Base-by-base conservation (phyloP, 1,284 basidiomycete genomes). In the Cutaneotrichosporon curvatum region DNA sequence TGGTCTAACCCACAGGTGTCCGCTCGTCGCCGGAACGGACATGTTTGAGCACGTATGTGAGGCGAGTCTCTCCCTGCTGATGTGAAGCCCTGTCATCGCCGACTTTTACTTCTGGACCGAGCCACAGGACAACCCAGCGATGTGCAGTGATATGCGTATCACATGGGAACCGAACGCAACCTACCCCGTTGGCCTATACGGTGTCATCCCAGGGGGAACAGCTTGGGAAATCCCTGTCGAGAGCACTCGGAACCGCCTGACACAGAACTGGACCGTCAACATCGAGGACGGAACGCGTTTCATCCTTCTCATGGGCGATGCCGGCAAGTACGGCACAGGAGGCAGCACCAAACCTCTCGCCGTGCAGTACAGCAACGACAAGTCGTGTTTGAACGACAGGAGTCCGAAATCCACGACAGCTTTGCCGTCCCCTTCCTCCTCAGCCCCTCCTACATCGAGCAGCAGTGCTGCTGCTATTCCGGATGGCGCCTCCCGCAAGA, bases 231-330 rank as follows among this genome's bases (percentile, higher is more conserved):
- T 70, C 6, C 63, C 65, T 1, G 53, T 67, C n/a, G 53, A 60
- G 11, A 16, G 43, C 45, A 37, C 30, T 9, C n/a, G 21, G 11
- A 19, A 44, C 36, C 7, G n/a, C 2, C 16, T 20, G 16, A 18
- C 16, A 18, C 31, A 34, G 14, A 52, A 61, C 46, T 70, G 64
- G 64, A 52, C 50, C 2, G 65, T 67, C 20, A 50, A 68, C 45
- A 61, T 70, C 14, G 47, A 49, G 10, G 25, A 45, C 2, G 60
- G 60, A 3, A 70, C 67, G 3, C 35, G 57, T 39, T 64, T 62
- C 40, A 25, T 68, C 10, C 51, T 70, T 1, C 47, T 63, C 43
- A 70, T 70, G 67, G 46, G 56, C n/a, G 62, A 68, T 44, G 44
- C 47, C 5, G 64, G 67, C 12, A 44, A 37, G 21, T 58, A 59